Base-by-base conservation (phyloP, 495 filamentous ascomycete species). In the Aspergillus nidulans region DNA sequence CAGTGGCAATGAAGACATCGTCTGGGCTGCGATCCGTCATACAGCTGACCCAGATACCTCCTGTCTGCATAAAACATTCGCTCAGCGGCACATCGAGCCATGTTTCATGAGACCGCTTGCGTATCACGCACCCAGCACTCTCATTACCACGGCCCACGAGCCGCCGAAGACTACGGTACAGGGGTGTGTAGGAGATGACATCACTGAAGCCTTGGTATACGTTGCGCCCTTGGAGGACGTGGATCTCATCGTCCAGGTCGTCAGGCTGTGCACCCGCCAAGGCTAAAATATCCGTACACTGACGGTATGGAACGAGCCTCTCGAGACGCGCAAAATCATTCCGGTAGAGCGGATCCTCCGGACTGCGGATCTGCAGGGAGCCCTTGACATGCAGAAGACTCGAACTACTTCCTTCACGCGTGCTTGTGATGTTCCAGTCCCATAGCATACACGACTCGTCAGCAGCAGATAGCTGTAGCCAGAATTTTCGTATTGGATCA, bases 1-100 rank as follows among this genome's bases (percentile, higher is more conserved):
- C 68, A 42, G 60, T 72, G 12, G 72, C 66, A 40, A 82, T 76
- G 52, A 63, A 82, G 52, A 82, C 76, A n/a, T 79, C 75, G 4
- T 30, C 57, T 0, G 64, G 49, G 0, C 58, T 18, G 26, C 53
- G 39, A 15, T 76, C 67, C 0, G 74, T 76, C 77, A 81, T 75
- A 44, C 66, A 71, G 53, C 77, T 81, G 20, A 78, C 71, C 53
- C 59, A 80, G 16, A 82, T 68, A 0, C 77, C 75, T 13, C 60
- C 78, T 1, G 80, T 71, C 55, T 82, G 77, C 54, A 67, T 60
- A 57, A 78, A 79, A 16, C 30, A 47, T 15, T 75, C 67, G 2
- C 48, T n/a, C 8, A 79, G 56, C 2, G 25, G 40, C 0, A 60
- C 57, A 45, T 79, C 75, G 1, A 71, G 62, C 69, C 68, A 72